Conservation (phyloP, 495 filamentous ascomycete species). For the Penicillium diatomitis region DNA sequence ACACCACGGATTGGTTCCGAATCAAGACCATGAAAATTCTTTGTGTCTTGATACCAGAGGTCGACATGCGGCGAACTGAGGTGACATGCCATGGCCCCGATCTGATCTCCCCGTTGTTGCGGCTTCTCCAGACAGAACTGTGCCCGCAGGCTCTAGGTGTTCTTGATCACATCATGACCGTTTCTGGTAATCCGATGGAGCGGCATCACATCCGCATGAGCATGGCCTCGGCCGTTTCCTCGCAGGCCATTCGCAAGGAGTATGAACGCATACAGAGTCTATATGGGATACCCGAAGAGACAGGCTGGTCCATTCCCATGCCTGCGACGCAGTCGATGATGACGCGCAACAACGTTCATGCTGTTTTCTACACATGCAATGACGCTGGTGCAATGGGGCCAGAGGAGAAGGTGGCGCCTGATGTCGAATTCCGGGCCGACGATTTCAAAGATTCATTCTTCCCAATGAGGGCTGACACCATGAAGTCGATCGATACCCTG, state of each 20-base stretch:
- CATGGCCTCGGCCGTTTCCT: conserved; percentile 71
- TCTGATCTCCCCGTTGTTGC: conserved; percentile 84
- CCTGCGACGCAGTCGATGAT: conserved; percentile 78
- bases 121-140: conserved; percentile 85
- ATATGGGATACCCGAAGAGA: conserved; percentile 93
- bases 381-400: conserved; percentile 49
- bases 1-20: conserved; percentile 80
- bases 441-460: conserved; percentile 78
- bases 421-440: conserved; percentile 86
- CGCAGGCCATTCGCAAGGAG: conserved; percentile 78
- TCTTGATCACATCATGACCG: conserved; percentile 87
- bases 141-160: conserved; percentile 86
- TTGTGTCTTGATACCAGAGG: conserved; percentile 73
- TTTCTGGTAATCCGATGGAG: conserved; percentile 88
- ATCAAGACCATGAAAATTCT: conserved; percentile 85
- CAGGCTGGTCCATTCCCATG: conserved; percentile 92
- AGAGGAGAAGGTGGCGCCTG: conserved; percentile 61
- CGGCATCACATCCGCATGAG: conserved; percentile 93
- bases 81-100: conserved; percentile 89
- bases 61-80: conserved; percentile 88
- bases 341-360: conserved; percentile 88
- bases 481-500: conserved; percentile 81
- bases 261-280: conserved; percentile 90
- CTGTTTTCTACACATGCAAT: conserved; percentile 84
- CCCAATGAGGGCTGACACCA: conserved; percentile 72